phyloP scores from a whole-genome alignment of 2,329 filamentous ascomycete genomes.

The Fusarium torreyae region DNA sequence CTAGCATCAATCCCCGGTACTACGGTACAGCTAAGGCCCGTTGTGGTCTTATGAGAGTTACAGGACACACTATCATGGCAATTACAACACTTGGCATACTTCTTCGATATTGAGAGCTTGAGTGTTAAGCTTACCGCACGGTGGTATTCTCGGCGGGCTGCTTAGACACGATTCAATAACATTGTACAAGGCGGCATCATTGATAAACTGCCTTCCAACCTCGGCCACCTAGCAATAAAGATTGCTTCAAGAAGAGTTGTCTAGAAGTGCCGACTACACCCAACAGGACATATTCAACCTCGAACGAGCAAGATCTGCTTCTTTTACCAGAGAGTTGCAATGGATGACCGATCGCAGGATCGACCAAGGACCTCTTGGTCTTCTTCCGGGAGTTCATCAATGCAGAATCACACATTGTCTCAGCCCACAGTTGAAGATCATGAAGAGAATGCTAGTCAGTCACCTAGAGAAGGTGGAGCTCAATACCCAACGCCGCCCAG shows the following conservation, averaged over 20 bases:
- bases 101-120: neutral
- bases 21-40: conserved; percentile 24
- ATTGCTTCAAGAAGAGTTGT: neutral
- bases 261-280: neutral
- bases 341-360: conserved; percentile 19
- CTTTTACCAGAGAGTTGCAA: conserved; percentile 1
- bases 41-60: conserved; percentile 17
- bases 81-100: neutral
- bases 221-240: neutral
- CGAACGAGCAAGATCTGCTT: neutral
- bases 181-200: conserved; percentile 1
- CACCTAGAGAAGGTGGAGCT: conserved; percentile 16
- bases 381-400: conserved; percentile 17
- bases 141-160: neutral
- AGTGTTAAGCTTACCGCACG: neutral
- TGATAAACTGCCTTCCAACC: conserved; percentile 1
- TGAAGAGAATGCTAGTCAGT: conserved; percentile 18
- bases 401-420: neutral
- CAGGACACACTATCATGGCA: neutral
- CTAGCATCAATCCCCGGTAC: conserved; percentile 24
- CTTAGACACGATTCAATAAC: conserved; percentile 4
- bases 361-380: conserved; percentile 20
- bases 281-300: neutral
- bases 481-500: conserved; percentile 34
- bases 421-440: conserved; percentile 19